A percentile compares a stretch with the other conserved stretches of the same genome.
These are phyloP conservation scores for Austroboletus olivaceoglutinosus DNA, from an alignment of 1,284 basidiomycete species.

Conservation along the genomic window DNA sequence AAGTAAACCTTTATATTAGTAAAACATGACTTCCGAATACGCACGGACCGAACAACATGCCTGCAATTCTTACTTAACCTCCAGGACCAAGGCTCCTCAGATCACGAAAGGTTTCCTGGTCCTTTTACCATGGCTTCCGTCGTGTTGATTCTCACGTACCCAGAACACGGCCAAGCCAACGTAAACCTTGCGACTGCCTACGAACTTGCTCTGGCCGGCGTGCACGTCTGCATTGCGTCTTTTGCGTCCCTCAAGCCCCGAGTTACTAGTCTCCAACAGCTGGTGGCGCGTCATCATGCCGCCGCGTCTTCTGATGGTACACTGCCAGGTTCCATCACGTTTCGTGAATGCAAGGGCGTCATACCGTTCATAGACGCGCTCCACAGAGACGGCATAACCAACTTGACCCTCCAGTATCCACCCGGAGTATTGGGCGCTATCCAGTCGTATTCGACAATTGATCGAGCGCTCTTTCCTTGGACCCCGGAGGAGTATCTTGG, in stretches of 20 bases:
- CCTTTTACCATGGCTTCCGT: too few relatives aligned
- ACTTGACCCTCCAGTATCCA: background rate
- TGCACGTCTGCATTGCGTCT: background rate
- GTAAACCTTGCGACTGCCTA: conserved; percentile 1
- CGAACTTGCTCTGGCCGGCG: conserved; percentile 3
- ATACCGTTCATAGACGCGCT: background rate
- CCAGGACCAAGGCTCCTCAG: background rate
- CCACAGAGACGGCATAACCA: background rate
- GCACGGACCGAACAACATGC: too few relatives aligned
- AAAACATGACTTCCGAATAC: too few relatives aligned
- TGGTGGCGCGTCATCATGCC: background rate
- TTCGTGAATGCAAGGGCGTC: background rate
- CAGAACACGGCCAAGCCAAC: background rate
- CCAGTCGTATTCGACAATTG: background rate
- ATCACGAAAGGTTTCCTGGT: background rate
- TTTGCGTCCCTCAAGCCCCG: background rate
- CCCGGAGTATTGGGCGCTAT: background rate
- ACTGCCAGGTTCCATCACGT: background rate
- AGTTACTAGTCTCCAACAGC: background rate
- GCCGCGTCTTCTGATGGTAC: background rate
- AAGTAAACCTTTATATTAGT: too few relatives aligned
- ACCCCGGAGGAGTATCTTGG: background rate
- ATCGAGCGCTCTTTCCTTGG: background rate
- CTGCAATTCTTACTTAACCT: too few relatives aligned
- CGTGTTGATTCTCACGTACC: background rate